phyloP scores from a whole-genome alignment of 179 eudicot genomes.

The Gypsophila paniculata region DNA sequence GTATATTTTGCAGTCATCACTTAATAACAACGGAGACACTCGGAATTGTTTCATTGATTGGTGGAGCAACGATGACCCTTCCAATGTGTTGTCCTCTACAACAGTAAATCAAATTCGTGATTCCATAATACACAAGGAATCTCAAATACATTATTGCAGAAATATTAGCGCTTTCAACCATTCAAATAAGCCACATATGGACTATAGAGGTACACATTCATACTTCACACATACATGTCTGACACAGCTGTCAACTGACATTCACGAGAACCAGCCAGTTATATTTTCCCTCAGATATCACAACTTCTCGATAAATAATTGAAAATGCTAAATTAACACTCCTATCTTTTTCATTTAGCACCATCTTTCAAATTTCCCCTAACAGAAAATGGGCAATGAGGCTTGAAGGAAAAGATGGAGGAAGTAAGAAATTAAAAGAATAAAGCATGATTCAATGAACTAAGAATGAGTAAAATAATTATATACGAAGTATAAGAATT shows the following conservation, averaged over 20 bases:
- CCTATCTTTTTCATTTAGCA: no score
- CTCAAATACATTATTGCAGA: not conserved
- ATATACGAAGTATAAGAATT: no score
- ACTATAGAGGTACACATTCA: no score
- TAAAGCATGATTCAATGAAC: not conserved
- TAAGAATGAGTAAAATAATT: not conserved
- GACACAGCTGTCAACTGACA: no score
- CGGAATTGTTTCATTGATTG: not conserved
- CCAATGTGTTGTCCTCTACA: not conserved
- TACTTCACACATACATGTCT: no score
- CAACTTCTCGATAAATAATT: not conserved
- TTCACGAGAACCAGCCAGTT: not conserved
- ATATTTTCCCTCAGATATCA: not conserved
- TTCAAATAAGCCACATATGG: no score
- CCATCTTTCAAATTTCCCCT: no score
- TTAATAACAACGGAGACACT: not conserved
- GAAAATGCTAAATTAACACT: not conserved
- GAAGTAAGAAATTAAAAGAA: not conserved
- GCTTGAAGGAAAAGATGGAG: no score
- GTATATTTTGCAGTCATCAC: not conserved
- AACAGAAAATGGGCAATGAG: no score
- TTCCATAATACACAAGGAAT: not conserved
- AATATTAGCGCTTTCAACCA: not conserved
- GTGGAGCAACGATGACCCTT: conserved; percentile 1
- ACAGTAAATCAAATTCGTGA: not conserved